phyloP scores from a whole-genome alignment of 192 early-diverging fungal species.

The Borealophlyctis nickersoniae region DNA sequence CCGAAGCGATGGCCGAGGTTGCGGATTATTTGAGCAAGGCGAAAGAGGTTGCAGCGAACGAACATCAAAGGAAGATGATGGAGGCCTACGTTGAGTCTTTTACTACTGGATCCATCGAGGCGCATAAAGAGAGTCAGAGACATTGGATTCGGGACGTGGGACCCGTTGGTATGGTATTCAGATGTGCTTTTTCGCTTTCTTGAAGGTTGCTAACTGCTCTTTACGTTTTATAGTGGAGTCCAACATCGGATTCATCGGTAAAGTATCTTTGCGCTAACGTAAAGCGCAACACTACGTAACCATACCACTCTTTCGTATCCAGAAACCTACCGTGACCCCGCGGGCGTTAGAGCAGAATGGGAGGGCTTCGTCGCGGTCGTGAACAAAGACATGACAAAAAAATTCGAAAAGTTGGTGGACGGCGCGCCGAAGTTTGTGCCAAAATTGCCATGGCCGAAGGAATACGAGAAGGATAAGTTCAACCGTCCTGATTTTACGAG shows the following conservation, averaged over 20 bases:
- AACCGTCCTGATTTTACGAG: conserved; percentile 59
- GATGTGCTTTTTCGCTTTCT: not conserved
- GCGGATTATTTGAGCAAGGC: conserved; percentile 43
- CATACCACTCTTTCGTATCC: no score
- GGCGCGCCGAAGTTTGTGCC: conserved; percentile 44
- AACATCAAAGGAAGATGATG: conserved; percentile 51
- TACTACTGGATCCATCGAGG: conserved; percentile 56
- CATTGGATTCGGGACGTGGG: conserved; percentile 57
- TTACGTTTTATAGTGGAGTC: conserved; percentile 37
- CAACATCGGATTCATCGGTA: conserved; percentile 64
- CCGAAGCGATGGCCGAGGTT: conserved; percentile 33
- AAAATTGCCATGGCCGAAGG: conserved; percentile 49
- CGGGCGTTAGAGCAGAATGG: conserved; percentile 62
- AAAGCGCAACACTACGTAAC: no score
- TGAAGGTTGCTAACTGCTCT: not conserved
- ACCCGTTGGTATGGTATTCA: conserved; percentile 32
- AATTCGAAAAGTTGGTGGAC: conserved; percentile 56
- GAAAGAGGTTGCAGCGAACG: conserved; percentile 49
- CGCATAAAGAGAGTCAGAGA: conserved; percentile 52
- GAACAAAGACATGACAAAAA: conserved; percentile 57
- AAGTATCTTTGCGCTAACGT: no score
- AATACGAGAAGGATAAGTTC: conserved; percentile 54
- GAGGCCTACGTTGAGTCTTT: conserved; percentile 47
- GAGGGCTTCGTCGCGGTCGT: conserved; percentile 61
- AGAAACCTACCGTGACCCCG: conserved; percentile 64